Evolutionary conservation across 208 protist species (phyloP), one percentile per base, ranked within the genome.

Genomic region (Leishmania braziliensis): DNA sequence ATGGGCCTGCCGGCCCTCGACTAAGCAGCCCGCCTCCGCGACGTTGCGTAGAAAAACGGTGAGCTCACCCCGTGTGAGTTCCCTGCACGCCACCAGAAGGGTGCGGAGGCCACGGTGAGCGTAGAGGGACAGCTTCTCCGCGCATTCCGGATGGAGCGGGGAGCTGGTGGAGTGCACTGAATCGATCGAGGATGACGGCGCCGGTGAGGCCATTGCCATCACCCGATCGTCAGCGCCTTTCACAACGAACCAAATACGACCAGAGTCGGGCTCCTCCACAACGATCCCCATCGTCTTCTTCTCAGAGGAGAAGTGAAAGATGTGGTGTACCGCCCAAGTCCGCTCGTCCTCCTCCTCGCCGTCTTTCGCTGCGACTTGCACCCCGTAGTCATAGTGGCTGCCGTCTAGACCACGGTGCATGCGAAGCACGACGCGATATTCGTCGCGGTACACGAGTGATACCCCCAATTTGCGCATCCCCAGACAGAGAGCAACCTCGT

Each of bases 401-500:
- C 56, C 10, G 33, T 6, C 50, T 33, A 5, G 14, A 10, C 46
- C 18, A 29, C 71, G 50, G 26, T 68, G 36, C 46, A 75, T 78
- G 62, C 78, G 77, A 69, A 96, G 80, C 62, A 84, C 77, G 2
- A 77, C 77, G 4, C 78, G 50, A 12, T 79, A 26, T 50, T 87
- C 73, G 51, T 82, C 83, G n/a, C 92, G 89, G 12, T 51, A 29
- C 14, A 81, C 63, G 8, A 98, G 80, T 29, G 78, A 71, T 16
- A 98, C 89, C 36, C 90, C 87, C 0, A 98, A 79, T 43, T 88
- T 81, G 5, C 79, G 81, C 56, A 92, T 89, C 48, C 93, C 97
- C 29, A 72, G 72, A 75, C 98, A 97, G 23, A 99, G 87, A n/a
- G 97, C 97, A 48, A 94, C 90, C 84, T 99, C 98, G 82, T 99